Conservation (phyloP, 1,284 basidiomycete species). For the Rhodotorula sp. region DNA sequence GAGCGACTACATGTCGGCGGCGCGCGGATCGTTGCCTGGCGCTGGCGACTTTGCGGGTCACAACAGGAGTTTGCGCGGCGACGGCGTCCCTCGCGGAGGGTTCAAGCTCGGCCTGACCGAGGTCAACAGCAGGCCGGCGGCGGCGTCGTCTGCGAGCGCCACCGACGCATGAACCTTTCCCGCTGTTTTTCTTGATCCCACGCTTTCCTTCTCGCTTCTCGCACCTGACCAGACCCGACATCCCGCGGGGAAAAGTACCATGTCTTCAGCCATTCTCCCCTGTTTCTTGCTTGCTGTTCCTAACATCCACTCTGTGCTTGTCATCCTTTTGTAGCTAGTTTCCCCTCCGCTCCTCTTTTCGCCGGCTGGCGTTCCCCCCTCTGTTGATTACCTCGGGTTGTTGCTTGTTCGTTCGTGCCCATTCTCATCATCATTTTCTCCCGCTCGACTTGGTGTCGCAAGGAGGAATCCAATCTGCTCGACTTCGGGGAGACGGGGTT, state of each 20-base stretch:
- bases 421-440: no score
- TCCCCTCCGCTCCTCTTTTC: not conserved
- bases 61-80: not conserved
- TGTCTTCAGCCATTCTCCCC: not conserved
- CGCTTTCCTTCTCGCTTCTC: not conserved
- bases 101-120: slow-evolving; percentile 22
- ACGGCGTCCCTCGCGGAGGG: slow-evolving; percentile 10
- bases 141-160: not conserved
- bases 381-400: no score
- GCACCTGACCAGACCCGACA: not conserved
- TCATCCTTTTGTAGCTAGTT: not conserved
- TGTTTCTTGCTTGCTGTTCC: not conserved
- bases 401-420: no score
- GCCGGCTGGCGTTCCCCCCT: no score
- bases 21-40: not conserved
- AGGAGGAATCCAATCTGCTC: no score
- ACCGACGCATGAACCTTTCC: not conserved
- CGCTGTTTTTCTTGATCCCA: not conserved
- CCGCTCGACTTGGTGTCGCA: no score
- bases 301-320: no score
- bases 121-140: not conserved
- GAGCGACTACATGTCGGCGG: not conserved
- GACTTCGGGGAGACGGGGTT: no score
- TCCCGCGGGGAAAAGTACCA: not conserved
- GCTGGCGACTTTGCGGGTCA: not conserved